Base-by-base conservation (phyloP, 1,284 basidiomycete genomes). In the Prillingera fragicola region DNA sequence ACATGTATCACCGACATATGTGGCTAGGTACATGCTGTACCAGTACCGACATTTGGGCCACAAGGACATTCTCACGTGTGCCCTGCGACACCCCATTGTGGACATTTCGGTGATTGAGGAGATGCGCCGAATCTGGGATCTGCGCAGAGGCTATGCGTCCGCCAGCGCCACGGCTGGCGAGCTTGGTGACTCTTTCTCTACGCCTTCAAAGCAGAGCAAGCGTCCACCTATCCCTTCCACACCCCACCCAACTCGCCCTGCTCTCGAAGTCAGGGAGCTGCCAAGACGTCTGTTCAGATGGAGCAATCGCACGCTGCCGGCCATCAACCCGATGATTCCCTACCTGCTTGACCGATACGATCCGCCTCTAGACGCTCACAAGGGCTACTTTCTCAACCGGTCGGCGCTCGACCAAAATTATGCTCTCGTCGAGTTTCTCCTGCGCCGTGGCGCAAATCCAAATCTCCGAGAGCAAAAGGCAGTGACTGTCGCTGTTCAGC, bases 311-410 rank as follows among this genome's bases (percentile, higher is more conserved):
- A 38, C 51, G 15, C 22, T 29, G 12, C 9, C 39, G 13, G 33
- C 50, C 0, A 50, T 69, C 64, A 7, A 58, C 56, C 44, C 78
- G 72, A 25, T 73, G 6, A 52, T 74, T 8, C 33, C 31, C 3
- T 63, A 67, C 50, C 55, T 73, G 6, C 63, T 72, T 41, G 41
- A 49, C 1, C 37, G 29, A 8, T 70, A 67, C 38, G 21, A 40
- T 1, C 32, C 34, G n/a, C 7, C 60, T 61, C 1, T 73, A 80
- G 25, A 88, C 62, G 77, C 82, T 6, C 75, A 83, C 64, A 75
- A 79, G 2, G 87, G 87, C 1, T 91, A 89, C 57, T 81, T 84
- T 0, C 77, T 92, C 24, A 80, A 80, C 8, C 81, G 79, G 48
- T 85, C 87, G 2, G 84, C 87, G 0, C 74, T 82, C 34, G 79